A percentile compares a stretch with the other conserved stretches of the same genome.
These are phyloP conservation scores for Pseudoperonospora humuli DNA, from an alignment of 352 stramenopile species.

Conservation along the genomic window DNA sequence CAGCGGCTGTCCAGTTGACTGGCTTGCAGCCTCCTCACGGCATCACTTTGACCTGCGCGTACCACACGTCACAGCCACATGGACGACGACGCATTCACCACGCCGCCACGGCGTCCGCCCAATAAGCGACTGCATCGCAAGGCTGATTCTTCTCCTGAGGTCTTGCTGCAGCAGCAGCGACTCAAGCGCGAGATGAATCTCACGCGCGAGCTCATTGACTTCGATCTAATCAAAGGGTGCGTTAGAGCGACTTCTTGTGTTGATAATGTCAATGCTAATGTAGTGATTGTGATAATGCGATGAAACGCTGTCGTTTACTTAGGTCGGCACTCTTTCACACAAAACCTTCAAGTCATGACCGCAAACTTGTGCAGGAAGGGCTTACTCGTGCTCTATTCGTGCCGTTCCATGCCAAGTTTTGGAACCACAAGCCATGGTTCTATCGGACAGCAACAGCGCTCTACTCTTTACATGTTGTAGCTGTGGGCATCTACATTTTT, in stretches of 20 bases:
- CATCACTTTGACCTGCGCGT: neutral
- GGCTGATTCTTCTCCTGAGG: conserved; percentile 31
- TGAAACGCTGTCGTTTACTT: neutral
- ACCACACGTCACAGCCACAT: conserved; percentile 6
- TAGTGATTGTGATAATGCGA: neutral
- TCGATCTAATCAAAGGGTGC: conserved; percentile 82
- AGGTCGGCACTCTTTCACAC: conserved; percentile 82
- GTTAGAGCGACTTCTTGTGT: no score
- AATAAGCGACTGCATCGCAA: conserved; percentile 45
- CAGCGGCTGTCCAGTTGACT: neutral
- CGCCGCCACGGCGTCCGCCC: conserved; percentile 13
- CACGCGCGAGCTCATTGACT: conserved; percentile 76
- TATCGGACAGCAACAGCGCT: conserved; percentile 52
- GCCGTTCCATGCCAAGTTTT: conserved; percentile 66
- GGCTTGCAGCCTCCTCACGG: conserved; percentile 1
- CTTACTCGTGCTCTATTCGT: conserved; percentile 60
- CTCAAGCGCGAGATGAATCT: conserved; percentile 56
- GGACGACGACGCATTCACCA: conserved; percentile 36
- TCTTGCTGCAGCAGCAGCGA: conserved; percentile 29
- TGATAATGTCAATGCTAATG: no score
- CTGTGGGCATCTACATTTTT: conserved; percentile 48
- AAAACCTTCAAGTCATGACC: conserved; percentile 75
- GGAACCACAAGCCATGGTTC: conserved; percentile 64
- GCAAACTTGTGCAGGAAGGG: conserved; percentile 68
- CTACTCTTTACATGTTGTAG: conserved; percentile 44